phyloP scores from a whole-genome alignment of 1,284 basidiomycete genomes.

The Ceratobasidium sp. region DNA sequence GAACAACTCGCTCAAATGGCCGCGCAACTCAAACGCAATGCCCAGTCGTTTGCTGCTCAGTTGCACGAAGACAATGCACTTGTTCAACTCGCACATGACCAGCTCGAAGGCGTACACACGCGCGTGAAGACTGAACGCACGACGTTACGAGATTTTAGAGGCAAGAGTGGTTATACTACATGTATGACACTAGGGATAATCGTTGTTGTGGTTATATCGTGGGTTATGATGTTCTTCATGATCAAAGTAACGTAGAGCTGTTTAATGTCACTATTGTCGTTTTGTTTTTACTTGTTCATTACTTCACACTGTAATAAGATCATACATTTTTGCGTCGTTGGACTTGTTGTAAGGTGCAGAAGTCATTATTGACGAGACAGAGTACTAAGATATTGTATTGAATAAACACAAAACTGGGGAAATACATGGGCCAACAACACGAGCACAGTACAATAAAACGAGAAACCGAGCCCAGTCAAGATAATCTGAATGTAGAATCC shows the following conservation, averaged over 20 bases:
- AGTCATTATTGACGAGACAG: neutral
- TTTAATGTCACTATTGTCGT: neutral
- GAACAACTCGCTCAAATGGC: constrained; percentile 79
- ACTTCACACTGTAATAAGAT: neutral
- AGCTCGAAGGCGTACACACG: constrained; percentile 73
- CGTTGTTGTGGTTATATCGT: constrained; percentile 64
- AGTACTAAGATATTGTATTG: constrained; percentile 3
- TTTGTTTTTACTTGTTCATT: neutral
- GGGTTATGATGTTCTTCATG: constrained; percentile 72
- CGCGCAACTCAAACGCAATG: constrained; percentile 74
- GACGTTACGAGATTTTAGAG: constrained; percentile 66
- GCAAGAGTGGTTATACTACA: constrained; percentile 72
- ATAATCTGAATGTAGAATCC: neutral
- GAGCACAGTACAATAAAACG: neutral
- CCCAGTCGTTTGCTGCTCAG: constrained; percentile 68
- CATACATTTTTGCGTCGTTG: neutral
- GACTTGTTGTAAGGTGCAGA: neutral
- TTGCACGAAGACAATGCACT: constrained; percentile 70
- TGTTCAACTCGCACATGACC: constrained; percentile 63
- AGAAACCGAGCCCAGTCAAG: neutral
- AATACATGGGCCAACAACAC: neutral
- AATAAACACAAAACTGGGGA: neutral
- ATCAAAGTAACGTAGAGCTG: constrained; percentile 63
- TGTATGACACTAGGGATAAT: constrained; percentile 71
- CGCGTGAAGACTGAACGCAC: constrained; percentile 69